Conservation (phyloP, 2,329 filamentous ascomycete species). For the Zymoseptoria pseudotritici region DNA sequence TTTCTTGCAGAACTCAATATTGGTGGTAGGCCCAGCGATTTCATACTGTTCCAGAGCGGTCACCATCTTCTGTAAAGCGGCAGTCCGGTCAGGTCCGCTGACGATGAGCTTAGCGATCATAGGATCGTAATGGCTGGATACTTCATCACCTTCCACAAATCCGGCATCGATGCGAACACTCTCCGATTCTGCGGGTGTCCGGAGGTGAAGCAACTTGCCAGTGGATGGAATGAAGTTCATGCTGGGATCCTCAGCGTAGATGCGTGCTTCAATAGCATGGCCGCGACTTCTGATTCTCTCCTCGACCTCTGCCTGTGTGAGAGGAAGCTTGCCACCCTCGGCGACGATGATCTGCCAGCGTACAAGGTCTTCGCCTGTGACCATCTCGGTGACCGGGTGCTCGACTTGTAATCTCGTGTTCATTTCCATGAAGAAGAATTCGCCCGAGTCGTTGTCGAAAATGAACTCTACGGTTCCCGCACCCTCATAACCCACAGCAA, state of each 20-base stretch:
- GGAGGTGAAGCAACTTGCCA: slow-evolving; percentile 74
- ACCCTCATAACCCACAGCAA: slow-evolving; percentile 58
- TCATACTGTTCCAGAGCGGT: slow-evolving; percentile 81
- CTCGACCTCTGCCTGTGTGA: slow-evolving; percentile 59
- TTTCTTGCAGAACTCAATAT: slow-evolving; percentile 92
- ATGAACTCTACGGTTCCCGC: slow-evolving; percentile 63
- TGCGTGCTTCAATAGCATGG: slow-evolving; percentile 88
- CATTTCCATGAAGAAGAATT: slow-evolving; percentile 68
- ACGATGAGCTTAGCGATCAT: slow-evolving; percentile 99
- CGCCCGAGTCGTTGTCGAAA: slow-evolving; percentile 58
- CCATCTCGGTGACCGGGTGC: slow-evolving; percentile 84
- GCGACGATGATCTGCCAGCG: slow-evolving; percentile 93
- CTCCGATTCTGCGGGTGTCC: slow-evolving; percentile 59
- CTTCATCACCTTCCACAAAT: slow-evolving; percentile 82
- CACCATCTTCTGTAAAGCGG: slow-evolving; percentile 74
- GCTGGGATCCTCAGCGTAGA: slow-evolving; percentile 92
- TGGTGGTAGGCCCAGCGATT: slow-evolving; percentile 85
- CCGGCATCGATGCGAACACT: slow-evolving; percentile 88
- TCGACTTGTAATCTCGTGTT: slow-evolving; percentile 87
- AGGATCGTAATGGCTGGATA: slow-evolving; percentile 91
- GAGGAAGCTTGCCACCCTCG: slow-evolving; percentile 58
- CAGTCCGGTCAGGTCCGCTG: slow-evolving; percentile 66
- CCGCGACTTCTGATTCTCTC: slow-evolving; percentile 65
- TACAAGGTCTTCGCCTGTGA: slow-evolving; percentile 71
- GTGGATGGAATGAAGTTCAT: slow-evolving; percentile 92